These are phyloP conservation scores for Oleoguttula mirabilis DNA, from an alignment of 495 filamentous ascomycete genomes.

Conservation along the genomic window DNA sequence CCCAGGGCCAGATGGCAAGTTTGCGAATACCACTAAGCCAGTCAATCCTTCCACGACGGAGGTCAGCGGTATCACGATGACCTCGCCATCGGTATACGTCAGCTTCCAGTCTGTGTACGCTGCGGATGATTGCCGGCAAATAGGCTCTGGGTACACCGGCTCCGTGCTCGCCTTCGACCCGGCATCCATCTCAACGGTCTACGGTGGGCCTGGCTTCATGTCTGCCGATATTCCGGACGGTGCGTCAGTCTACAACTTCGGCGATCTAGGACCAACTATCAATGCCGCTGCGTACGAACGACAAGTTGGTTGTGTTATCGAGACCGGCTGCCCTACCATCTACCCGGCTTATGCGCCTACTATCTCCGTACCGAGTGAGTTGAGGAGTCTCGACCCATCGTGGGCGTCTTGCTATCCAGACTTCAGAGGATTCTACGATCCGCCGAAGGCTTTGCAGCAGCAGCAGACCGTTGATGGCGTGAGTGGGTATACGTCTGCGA, in stretches of 20 bases:
- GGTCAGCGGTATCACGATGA: not conserved
- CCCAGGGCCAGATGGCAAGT: not conserved
- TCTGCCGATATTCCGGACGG: not conserved
- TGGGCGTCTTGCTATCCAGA: not conserved
- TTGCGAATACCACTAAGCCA: not conserved
- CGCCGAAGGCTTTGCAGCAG: not conserved
- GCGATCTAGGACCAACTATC: not conserved
- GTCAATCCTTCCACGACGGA: not conserved
- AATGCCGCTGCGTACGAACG: not conserved
- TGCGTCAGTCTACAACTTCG: not conserved
- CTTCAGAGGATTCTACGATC: not conserved
- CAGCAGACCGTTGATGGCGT: not conserved
- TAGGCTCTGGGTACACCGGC: not conserved
- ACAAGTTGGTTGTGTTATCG: not conserved
- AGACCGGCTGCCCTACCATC: not conserved
- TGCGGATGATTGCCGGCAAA: not conserved
- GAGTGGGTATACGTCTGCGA: not conserved
- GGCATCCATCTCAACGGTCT: not conserved
- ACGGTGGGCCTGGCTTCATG: not conserved
- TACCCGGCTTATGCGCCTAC: not conserved
- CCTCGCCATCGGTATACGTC: not conserved
- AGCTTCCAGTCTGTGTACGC: not conserved
- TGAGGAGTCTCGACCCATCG: not conserved
- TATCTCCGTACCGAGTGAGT: not conserved
- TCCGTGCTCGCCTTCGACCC: not conserved